phyloP scores from a whole-genome alignment of 345 rosid species.

The Camelina sativa region DNA sequence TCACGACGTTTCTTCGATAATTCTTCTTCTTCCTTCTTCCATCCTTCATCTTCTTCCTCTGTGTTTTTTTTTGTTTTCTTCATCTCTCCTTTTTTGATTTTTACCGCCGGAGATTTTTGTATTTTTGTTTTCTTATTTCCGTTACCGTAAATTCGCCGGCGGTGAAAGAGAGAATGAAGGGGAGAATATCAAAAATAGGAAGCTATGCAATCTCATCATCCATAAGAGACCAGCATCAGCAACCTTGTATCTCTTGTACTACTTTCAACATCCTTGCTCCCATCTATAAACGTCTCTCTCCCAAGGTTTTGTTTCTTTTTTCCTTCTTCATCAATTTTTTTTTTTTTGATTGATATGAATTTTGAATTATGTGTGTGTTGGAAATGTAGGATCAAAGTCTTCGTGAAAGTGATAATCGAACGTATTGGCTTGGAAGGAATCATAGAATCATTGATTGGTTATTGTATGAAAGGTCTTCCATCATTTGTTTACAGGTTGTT shows the following conservation, averaged over 20 bases:
- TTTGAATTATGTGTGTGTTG: background rate
- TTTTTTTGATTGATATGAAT: background rate
- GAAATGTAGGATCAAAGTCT: slow-evolving; percentile 61
- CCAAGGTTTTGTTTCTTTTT: slow-evolving; percentile 41
- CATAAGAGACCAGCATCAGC: slow-evolving; percentile 64
- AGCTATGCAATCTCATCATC: slow-evolving; percentile 90
- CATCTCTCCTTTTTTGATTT: slow-evolving; percentile 11
- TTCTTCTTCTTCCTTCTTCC: slow-evolving; percentile 24
- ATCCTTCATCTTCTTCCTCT: background rate
- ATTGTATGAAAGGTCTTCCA: slow-evolving; percentile 77
- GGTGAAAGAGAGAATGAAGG: slow-evolving; percentile 47
- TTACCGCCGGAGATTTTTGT: slow-evolving; percentile 39
- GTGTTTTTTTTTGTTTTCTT: background rate
- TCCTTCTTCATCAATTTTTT: background rate
- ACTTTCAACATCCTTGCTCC: slow-evolving; percentile 93
- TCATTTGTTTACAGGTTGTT: slow-evolving; percentile 88
- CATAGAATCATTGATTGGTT: slow-evolving; percentile 81
- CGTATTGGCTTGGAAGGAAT: slow-evolving; percentile 76
- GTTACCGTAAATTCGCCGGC: slow-evolving; percentile 8
- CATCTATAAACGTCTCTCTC: slow-evolving; percentile 80
- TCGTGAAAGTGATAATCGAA: slow-evolving; percentile 79
- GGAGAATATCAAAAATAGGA: slow-evolving; percentile 76
- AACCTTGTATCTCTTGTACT: slow-evolving; percentile 82
- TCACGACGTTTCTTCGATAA: slow-evolving; percentile 39
- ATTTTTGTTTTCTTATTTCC: background rate